A percentile compares a stretch with the other conserved stretches of the same genome.
These are phyloP conservation scores for Globisporangium heterothallicum DNA, from an alignment of 352 stramenopile genomes.

Conservation along the genomic window DNA sequence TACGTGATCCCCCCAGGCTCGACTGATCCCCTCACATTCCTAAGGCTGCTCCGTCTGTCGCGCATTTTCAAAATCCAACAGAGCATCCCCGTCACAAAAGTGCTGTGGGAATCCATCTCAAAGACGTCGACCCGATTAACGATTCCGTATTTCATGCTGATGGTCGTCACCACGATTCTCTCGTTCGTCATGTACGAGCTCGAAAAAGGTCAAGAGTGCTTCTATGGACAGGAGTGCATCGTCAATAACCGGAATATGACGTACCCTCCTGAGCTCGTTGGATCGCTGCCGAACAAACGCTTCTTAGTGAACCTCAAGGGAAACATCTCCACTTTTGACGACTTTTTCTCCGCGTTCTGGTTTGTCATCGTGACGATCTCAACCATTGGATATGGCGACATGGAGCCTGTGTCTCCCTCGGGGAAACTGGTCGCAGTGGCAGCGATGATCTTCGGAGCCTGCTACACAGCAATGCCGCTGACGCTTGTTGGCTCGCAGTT, in stretches of 20 bases:
- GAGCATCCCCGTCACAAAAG: constrained; percentile 71
- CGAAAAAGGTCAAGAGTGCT: constrained; percentile 73
- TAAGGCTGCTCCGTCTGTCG: constrained; percentile 52
- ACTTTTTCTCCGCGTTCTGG: constrained; percentile 83
- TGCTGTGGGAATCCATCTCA: constrained; percentile 75
- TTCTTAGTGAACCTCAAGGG: constrained; percentile 70
- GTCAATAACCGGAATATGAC: constrained; percentile 57
- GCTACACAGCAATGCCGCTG: constrained; percentile 77
- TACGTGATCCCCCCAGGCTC: constrained; percentile 68
- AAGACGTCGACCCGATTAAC: constrained; percentile 70
- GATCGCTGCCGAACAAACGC: constrained; percentile 53
- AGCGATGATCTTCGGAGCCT: constrained; percentile 80
- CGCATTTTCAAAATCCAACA: constrained; percentile 80
- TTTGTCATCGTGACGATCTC: constrained; percentile 80
- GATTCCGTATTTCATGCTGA: constrained; percentile 80
- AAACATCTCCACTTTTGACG: constrained; percentile 63
- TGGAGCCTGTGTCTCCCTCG: constrained; percentile 57
- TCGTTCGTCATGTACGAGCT: constrained; percentile 79
- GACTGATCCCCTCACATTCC: constrained; percentile 51
- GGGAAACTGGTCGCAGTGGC: constrained; percentile 68
- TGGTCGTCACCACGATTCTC: constrained; percentile 65
- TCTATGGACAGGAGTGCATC: constrained; percentile 62
- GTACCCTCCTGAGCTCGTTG: constrained; percentile 38
- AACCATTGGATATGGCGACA: constrained; percentile 72
- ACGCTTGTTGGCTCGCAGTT: constrained; percentile 78